Conservation (phyloP, 768 basidiomycete genomes). For the Clitopilus hobsonii region DNA sequence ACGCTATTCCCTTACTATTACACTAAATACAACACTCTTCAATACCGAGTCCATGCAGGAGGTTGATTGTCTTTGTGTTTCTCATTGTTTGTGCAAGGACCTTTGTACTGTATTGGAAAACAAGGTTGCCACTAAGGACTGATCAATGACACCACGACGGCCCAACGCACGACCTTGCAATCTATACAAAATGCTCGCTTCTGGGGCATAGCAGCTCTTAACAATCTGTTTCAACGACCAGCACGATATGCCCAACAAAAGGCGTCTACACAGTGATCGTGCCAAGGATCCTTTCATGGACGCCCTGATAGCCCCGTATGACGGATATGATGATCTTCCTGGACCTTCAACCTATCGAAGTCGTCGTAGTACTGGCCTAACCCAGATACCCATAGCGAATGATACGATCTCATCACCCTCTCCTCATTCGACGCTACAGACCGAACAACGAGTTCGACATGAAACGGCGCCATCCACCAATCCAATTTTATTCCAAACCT, state of each 20-base stretch:
- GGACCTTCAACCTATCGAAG: not conserved
- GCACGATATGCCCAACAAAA: not conserved
- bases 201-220: not conserved
- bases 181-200: not conserved
- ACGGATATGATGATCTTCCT: not conserved
- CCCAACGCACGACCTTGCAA: not conserved
- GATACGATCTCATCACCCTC: not conserved
- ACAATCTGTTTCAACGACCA: not conserved
- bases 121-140: not conserved
- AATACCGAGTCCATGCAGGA: not conserved
- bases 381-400: not conserved
- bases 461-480: not conserved
- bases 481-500: constrained; percentile 2
- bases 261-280: not conserved
- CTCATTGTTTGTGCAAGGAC: not conserved
- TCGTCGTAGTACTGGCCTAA: not conserved
- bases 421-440: no score
- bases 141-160: not conserved
- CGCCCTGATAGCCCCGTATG: constrained; percentile 4
- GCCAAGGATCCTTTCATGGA: constrained; percentile 5
- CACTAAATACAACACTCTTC: no score
- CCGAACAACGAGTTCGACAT: no score
- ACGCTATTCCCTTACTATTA: no score
- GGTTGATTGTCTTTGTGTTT: not conserved
- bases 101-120: not conserved